phyloP scores from a whole-genome alignment of 768 basidiomycete genomes.

The Boletus subcaerulescens region DNA sequence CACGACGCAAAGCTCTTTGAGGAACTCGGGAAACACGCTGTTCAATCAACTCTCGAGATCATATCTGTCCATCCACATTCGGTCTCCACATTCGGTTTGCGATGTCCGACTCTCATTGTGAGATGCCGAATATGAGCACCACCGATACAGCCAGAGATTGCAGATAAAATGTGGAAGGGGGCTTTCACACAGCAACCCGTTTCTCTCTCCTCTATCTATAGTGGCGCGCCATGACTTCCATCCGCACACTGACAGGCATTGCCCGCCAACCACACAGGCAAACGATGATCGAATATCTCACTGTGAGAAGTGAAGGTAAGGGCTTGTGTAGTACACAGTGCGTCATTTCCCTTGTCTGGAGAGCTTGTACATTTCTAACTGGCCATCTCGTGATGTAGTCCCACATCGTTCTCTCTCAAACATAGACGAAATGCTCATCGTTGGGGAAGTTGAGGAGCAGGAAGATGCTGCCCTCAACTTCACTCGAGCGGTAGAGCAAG shows the following conservation, averaged over 20 bases:
- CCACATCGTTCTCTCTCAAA: no score
- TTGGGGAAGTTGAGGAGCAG: no score
- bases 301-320: conserved; percentile 42
- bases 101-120: not conserved
- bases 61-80: not conserved
- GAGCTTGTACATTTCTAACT: no score
- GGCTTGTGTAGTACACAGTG: conserved; percentile 41
- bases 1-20: no score
- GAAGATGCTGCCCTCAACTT: no score
- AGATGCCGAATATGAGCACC: not conserved
- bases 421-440: no score
- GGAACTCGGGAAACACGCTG: no score
- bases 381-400: no score
- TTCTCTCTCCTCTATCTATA: no score
- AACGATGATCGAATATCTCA: conserved; percentile 29
- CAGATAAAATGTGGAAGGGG: conserved; percentile 6
- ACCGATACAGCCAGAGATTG: conserved; percentile 4
- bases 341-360: no score
- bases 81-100: conserved; percentile 2
- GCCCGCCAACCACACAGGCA: conserved; percentile 28
- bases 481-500: no score
- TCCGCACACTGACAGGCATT: conserved; percentile 23
- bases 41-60: no score
- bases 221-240: conserved; percentile 10
- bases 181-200: conserved; percentile 7